A percentile compares a stretch with the other conserved stretches of the same genome.
Evolutionary conservation across 169 alveolate genomes (phyloP).

Genomic region (Cryptosporidium felis): DNA sequence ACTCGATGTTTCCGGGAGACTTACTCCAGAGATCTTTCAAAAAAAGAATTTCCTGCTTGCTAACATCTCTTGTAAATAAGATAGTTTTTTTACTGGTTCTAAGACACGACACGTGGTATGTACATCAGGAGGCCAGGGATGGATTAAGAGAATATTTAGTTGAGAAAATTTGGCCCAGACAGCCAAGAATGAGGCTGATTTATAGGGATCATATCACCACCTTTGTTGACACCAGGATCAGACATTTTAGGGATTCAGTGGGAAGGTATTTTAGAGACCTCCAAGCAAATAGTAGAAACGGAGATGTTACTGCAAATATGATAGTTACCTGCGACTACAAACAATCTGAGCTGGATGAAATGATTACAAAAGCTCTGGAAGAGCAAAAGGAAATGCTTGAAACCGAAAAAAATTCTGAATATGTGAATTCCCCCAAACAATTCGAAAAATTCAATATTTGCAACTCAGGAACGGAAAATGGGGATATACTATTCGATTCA

Average conservation of each 20-base stretch:
- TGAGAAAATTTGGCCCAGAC: slow-evolving; percentile 67
- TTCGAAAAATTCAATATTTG: no score
- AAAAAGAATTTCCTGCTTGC: slow-evolving; percentile 45
- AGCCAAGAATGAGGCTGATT: slow-evolving; percentile 40
- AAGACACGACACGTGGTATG: slow-evolving; percentile 69
- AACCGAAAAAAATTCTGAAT: neutral
- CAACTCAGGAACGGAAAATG: no score
- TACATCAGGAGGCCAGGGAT: slow-evolving; percentile 70
- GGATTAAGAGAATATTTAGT: slow-evolving; percentile 58
- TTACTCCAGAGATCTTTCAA: slow-evolving; percentile 59
- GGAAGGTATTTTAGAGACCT: slow-evolving; percentile 68
- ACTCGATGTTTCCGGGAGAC: slow-evolving; percentile 48
- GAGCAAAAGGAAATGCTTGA: slow-evolving; percentile 39
- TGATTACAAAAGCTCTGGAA: slow-evolving; percentile 37
- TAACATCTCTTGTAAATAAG: slow-evolving; percentile 62
- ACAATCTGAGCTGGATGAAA: slow-evolving; percentile 53
- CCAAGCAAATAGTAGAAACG: slow-evolving; percentile 63
- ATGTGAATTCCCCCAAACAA: neutral
- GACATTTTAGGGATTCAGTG: slow-evolving; percentile 66
- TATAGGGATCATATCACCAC: slow-evolving; percentile 68
- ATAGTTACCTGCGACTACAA: slow-evolving; percentile 66
- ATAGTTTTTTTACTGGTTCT: slow-evolving; percentile 49
- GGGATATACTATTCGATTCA: no score
- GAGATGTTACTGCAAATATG: slow-evolving; percentile 38
- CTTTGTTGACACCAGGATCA: slow-evolving; percentile 67